A percentile compares a stretch with the other conserved stretches of the same genome.
Conservation (phyloP, 257 asterid species). For the Jacaranda mimosifolia region DNA sequence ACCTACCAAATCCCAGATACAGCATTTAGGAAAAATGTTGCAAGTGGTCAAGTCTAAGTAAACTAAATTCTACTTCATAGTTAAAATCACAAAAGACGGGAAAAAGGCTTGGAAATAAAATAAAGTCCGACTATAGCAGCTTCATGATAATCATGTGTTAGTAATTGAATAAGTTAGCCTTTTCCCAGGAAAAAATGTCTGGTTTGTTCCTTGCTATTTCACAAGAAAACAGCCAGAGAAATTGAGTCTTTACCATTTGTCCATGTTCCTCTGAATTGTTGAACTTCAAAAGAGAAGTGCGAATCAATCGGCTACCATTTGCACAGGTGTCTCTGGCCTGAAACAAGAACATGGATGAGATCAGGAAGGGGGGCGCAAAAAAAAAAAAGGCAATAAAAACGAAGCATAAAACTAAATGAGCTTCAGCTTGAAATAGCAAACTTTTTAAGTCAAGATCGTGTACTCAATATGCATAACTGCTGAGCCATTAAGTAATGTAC, state of each 20-base stretch:
- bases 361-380: neutral
- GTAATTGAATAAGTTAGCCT: neutral
- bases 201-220: constrained; percentile 18
- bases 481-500: neutral
- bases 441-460: constrained; percentile 1
- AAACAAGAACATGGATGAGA: constrained; percentile 35
- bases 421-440: constrained; percentile 1
- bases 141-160: neutral
- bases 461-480: neutral
- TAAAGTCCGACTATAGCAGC: neutral
- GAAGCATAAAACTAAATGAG: neutral
- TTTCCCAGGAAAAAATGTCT: neutral
- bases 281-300: constrained; percentile 56
- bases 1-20: constrained; percentile 54
- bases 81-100: neutral
- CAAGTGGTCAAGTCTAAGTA: constrained; percentile 21
- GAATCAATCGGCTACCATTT: constrained; percentile 52
- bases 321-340: constrained; percentile 64
- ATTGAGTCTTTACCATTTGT: constrained; percentile 66
- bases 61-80: constrained; percentile 5
- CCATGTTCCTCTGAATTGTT: constrained; percentile 54
- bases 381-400: neutral
- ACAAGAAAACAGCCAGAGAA: neutral
- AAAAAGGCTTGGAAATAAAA: neutral
- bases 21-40: neutral